Evolutionary conservation across 805 yeast genomes (phyloP), one percentile per base, ranked within the genome.

Genomic region (Sungouiozyma intestinalis): DNA sequence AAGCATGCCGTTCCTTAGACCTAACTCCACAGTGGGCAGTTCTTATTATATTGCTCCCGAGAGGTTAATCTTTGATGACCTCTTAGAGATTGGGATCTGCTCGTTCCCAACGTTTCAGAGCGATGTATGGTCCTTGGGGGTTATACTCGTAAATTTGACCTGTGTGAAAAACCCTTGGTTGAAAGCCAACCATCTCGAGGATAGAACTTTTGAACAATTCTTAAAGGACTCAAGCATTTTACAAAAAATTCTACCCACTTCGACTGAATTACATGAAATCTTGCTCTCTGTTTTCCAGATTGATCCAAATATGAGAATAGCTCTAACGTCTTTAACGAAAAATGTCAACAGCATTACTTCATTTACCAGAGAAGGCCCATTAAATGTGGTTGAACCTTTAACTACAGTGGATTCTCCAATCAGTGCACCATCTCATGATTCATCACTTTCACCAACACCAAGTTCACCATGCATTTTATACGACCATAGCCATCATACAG

Each of bases 21-120:
- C 82, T 48, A 82, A 83, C 52, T 77, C 80, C 15, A 85, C 94
- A 48, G 76, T 94, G 44, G 97, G 96, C 0, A 81, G 90, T 7
- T 75, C 85, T 17, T 88, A 85, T 63, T 87, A 87, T 64, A 87
- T 88, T 95, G 83, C 95, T 0, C 96, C 96, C 3, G 96, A 87
- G 61, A 66, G 90, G 56, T 60, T 77, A 21, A 42, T 49, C 18
- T 57, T 53, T 42, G 11, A 35, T 14, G 32, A 31, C n/a, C 9
- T 15, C 13, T n/a, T 24, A 16, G 19, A 24, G 36, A 14, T 17
- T 7, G 29, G 29, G 11, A 24, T 24, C 29, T 18, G 17, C 6
- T 24, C 20, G 3, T 47, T 66, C 55, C 86, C 90, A 11, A 80
- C 94, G 0, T 62, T 74, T 20, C 74, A 83, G 7, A 92, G 94